phyloP scores from a whole-genome alignment of 1,139 yeast species.

The Torulaspora globosa region DNA sequence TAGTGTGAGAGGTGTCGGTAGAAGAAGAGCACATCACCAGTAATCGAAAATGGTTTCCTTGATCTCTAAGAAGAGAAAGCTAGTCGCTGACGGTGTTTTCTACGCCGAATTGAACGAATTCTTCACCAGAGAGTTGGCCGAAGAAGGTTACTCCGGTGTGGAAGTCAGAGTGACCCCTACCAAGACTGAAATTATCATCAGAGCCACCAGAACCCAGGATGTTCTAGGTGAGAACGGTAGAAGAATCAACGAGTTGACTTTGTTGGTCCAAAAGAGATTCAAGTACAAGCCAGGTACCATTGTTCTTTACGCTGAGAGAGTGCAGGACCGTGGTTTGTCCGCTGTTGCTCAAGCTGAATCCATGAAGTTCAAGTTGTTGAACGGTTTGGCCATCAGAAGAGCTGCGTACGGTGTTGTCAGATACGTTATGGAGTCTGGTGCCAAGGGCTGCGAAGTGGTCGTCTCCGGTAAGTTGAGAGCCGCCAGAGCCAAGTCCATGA shows the following conservation, averaged over 20 bases:
- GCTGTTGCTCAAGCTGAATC: slow-evolving; percentile 99
- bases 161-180: slow-evolving; percentile 99
- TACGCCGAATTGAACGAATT: slow-evolving; percentile 99
- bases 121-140: slow-evolving; percentile 99
- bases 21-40: not conserved
- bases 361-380: slow-evolving; percentile 93
- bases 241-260: slow-evolving; percentile 98
- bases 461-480: slow-evolving; percentile 99
- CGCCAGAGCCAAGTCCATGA: slow-evolving; percentile 99
- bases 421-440: slow-evolving; percentile 99
- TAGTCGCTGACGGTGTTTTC: slow-evolving; percentile 99
- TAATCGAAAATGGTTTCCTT: slow-evolving; percentile 53
- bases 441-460: slow-evolving; percentile 99
- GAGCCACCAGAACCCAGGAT: slow-evolving; percentile 98
- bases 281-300: slow-evolving; percentile 91
- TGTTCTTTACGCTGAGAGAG: slow-evolving; percentile 97
- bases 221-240: slow-evolving; percentile 99
- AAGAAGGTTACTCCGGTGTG: slow-evolving; percentile 99
- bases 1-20: no score
- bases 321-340: slow-evolving; percentile 98
- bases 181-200: slow-evolving; percentile 96
- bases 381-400: slow-evolving; percentile 99
- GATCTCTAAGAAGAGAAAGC: slow-evolving; percentile 82
- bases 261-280: slow-evolving; percentile 98
- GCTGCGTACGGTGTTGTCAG: slow-evolving; percentile 99